Percentiles rank a stretch among this genome's conserved stretches.
Conservation (phyloP, 768 basidiomycete species). For the Russula griseocarnosa region DNA sequence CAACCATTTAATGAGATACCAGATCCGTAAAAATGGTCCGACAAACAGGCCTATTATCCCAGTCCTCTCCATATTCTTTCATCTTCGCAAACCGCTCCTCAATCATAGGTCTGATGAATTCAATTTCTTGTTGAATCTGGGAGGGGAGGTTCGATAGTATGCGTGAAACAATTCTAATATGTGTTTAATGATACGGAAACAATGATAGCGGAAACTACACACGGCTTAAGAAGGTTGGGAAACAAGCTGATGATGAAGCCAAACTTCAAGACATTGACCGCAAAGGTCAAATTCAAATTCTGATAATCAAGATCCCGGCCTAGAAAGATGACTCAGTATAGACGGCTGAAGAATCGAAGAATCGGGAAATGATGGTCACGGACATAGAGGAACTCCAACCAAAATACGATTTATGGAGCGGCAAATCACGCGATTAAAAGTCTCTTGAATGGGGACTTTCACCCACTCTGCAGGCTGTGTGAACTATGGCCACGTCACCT, state of each 20-base stretch:
- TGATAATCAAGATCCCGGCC: constrained; percentile 42
- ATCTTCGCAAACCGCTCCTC: constrained; percentile 8
- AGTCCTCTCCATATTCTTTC: neutral
- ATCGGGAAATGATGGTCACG: neutral
- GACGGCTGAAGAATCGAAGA: neutral
- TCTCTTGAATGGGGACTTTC: constrained; percentile 30
- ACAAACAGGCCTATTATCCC: constrained; percentile 2
- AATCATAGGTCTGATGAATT: neutral
- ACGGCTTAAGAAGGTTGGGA: constrained; percentile 45
- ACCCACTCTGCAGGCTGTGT: constrained; percentile 39
- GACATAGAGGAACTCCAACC: constrained; percentile 44
- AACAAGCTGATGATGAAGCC: constrained; percentile 38
- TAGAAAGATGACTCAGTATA: constrained; percentile 25
- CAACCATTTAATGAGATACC: neutral
- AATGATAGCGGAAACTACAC: constrained; percentile 12
- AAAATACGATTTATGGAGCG: no score
- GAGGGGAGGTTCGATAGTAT: neutral
- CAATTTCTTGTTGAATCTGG: neutral
- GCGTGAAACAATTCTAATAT: neutral
- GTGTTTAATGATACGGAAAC: neutral
- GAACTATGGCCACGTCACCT: neutral
- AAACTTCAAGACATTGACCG: constrained; percentile 37
- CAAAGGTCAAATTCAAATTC: constrained; percentile 29
- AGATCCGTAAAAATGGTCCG: no score
- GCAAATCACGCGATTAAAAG: neutral